Evolutionary conservation across 768 basidiomycete species (phyloP).

Genomic region (Pisolithus marmoratus): DNA sequence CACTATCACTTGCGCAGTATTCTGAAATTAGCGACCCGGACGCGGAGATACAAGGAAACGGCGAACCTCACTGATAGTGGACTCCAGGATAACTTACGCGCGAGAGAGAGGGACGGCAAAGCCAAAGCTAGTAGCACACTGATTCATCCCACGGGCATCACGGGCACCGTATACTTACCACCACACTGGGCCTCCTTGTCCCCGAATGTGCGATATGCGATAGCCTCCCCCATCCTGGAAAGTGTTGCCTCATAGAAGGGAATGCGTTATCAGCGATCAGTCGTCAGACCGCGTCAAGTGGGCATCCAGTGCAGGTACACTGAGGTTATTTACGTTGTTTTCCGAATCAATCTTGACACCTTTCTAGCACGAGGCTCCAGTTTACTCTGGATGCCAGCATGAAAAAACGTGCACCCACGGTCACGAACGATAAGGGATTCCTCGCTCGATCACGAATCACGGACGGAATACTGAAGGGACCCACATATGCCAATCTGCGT

Average conservation of each 20-base stretch:
- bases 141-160: background rate
- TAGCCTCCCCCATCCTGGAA: background rate
- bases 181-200: background rate
- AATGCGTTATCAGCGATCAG: slow-evolving; percentile 6
- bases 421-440: background rate
- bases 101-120: background rate
- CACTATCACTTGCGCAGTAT: background rate
- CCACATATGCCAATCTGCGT: too few relatives aligned
- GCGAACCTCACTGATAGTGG: background rate
- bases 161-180: background rate
- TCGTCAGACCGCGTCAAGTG: background rate
- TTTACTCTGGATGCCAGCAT: background rate
- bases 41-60: background rate
- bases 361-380: background rate
- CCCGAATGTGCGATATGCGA: background rate
- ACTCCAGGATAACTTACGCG: background rate
- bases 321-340: background rate
- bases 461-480: too few relatives aligned
- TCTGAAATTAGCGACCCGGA: too few relatives aligned
- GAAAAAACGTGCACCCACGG: background rate
- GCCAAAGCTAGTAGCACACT: background rate
- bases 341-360: background rate
- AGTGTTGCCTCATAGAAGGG: background rate
- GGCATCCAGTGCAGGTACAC: background rate
- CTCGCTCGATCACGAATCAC: background rate